Conservation (phyloP, 345 rosid species). For the Noccaea bulbosa region DNA sequence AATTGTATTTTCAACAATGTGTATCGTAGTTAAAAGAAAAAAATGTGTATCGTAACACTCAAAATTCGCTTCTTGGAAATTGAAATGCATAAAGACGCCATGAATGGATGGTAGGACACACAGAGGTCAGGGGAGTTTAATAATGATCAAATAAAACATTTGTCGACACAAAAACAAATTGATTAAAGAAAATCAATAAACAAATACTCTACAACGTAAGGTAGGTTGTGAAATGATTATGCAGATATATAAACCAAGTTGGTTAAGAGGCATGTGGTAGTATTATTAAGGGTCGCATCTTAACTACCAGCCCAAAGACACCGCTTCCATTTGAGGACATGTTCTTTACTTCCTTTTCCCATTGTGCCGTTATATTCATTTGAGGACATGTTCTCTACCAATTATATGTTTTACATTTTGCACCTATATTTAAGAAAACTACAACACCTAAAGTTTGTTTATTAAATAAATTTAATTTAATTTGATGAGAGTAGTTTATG, state of each 20-base stretch:
- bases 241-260: constrained; percentile 25
- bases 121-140: background rate
- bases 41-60: no score
- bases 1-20: no score
- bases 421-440: background rate
- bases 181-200: constrained; percentile 7
- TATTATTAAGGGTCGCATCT: constrained; percentile 33
- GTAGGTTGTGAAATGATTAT: constrained; percentile 25
- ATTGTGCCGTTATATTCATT: background rate
- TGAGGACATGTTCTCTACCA: constrained; percentile 27
- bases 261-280: constrained; percentile 26
- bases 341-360: background rate
- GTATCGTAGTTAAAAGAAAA: no score
- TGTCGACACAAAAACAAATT: background rate
- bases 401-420: background rate
- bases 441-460: background rate
- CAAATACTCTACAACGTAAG: background rate
- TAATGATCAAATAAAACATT: background rate
- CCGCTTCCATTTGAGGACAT: constrained; percentile 24
- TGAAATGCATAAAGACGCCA: background rate
- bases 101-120: constrained; percentile 9
- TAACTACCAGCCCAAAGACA: constrained; percentile 19
- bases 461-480: background rate
- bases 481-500: no score
- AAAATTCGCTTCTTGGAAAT: background rate